Conservation (phyloP, 768 basidiomycete genomes). For the Lactifluus hygrophoroides region DNA sequence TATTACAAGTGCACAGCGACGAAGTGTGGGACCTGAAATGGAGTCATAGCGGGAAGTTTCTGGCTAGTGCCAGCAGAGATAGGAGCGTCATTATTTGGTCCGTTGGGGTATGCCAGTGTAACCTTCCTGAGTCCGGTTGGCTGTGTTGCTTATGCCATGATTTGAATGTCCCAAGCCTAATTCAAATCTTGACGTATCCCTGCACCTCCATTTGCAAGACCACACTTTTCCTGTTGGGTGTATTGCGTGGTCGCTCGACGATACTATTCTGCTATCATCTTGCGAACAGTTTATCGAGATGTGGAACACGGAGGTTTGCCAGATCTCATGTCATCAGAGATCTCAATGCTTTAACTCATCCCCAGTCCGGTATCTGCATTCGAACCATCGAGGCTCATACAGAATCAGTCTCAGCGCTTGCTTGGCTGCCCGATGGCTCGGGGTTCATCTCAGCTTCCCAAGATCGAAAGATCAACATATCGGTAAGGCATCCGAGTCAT, state of each 20-base stretch:
- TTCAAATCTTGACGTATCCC: slow-evolving; percentile 43
- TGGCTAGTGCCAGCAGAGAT: slow-evolving; percentile 88
- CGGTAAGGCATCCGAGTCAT: slow-evolving; percentile 55
- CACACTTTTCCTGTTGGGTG: slow-evolving; percentile 73
- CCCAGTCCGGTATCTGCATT: slow-evolving; percentile 66
- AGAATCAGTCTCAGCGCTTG: slow-evolving; percentile 79
- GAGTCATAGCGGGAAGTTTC: slow-evolving; percentile 79
- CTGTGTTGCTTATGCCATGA: background rate
- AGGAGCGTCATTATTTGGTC: slow-evolving; percentile 85
- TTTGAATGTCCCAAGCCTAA: slow-evolving; percentile 17
- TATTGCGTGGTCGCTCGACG: slow-evolving; percentile 91
- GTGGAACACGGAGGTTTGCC: slow-evolving; percentile 80
- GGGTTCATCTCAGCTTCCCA: slow-evolving; percentile 87
- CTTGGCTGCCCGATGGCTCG: slow-evolving; percentile 82
- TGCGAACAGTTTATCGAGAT: slow-evolving; percentile 76
- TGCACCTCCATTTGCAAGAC: slow-evolving; percentile 57
- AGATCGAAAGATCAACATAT: slow-evolving; percentile 74
- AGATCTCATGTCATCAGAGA: slow-evolving; percentile 1
- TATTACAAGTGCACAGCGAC: slow-evolving; percentile 78
- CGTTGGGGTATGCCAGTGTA: slow-evolving; percentile 65
- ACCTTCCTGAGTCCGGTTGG: slow-evolving; percentile 7
- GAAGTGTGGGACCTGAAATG: slow-evolving; percentile 96
- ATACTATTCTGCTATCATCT: slow-evolving; percentile 72
- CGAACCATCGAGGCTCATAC: slow-evolving; percentile 60
- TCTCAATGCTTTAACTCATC: slow-evolving; percentile 7